Conservation (phyloP, 129 eudicot species). For the Pulicaria dysenterica region DNA sequence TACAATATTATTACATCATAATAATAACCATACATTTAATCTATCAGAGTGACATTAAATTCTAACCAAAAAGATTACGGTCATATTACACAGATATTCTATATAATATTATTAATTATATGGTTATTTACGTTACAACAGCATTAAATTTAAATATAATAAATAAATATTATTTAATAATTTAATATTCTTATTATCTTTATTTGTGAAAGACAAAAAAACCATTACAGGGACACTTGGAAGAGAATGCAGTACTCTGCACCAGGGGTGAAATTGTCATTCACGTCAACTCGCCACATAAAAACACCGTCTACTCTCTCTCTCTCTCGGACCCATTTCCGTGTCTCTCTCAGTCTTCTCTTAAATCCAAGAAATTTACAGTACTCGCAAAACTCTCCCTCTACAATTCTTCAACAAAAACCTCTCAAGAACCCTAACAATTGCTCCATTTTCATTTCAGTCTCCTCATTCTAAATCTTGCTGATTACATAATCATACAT, state of each 20-base stretch:
- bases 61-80: no score
- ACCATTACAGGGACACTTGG: background rate
- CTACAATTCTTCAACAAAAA: background rate
- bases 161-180: background rate
- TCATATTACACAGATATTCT: no score
- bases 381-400: no score
- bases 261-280: background rate
- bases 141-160: slow-evolving; percentile 12
- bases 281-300: background rate
- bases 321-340: background rate
- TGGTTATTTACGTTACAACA: background rate
- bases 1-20: no score
- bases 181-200: no score
- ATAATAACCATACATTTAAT: no score
- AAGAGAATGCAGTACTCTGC: background rate
- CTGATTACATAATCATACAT: background rate
- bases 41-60: no score
- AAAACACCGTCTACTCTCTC: slow-evolving; percentile 5
- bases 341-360: slow-evolving; percentile 14
- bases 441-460: background rate
- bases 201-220: background rate
- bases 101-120: background rate
- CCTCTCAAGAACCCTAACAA: background rate
- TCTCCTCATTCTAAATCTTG: background rate
- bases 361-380: slow-evolving; percentile 1